Conservation (phyloP, 225 moss, liverwort and hornwort species). For the Straminergon stramineum region DNA sequence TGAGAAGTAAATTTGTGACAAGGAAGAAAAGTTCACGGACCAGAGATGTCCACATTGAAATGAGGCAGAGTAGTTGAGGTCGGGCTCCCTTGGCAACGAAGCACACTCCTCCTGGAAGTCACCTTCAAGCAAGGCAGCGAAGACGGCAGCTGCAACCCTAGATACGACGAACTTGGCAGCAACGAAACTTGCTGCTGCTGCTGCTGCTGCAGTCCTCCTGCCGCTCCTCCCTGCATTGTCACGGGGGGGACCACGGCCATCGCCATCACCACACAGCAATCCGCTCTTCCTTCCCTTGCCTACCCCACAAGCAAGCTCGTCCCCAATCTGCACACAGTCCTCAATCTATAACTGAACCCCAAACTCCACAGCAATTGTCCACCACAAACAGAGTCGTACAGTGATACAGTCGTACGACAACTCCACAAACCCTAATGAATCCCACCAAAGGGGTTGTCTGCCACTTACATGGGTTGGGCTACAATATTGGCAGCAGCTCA, state of each 20-base stretch:
- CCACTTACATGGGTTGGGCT: background rate
- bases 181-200: background rate
- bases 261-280: slow-evolving; percentile 7
- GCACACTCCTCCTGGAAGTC: background rate
- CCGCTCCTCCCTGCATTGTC: slow-evolving; percentile 21
- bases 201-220: background rate
- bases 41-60: slow-evolving; percentile 45
- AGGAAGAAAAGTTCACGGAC: background rate
- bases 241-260: slow-evolving; percentile 30
- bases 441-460: background rate
- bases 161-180: slow-evolving; percentile 17
- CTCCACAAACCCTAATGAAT: background rate
- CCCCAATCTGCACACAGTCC: background rate
- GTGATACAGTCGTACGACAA: background rate
- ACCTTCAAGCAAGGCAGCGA: slow-evolving; percentile 7
- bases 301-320: background rate
- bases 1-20: background rate
- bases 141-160: slow-evolving; percentile 34
- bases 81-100: slow-evolving; percentile 45
- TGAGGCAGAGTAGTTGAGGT: slow-evolving; percentile 46
- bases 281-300: background rate
- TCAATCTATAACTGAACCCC: background rate
- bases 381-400: too few relatives aligned
- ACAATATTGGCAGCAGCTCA: background rate
- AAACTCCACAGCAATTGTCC: background rate